A percentile compares a stretch with the other conserved stretches of the same genome.
Conservation (phyloP, 2,329 filamentous ascomycete genomes). For the Dryadomyces sulphureus region DNA sequence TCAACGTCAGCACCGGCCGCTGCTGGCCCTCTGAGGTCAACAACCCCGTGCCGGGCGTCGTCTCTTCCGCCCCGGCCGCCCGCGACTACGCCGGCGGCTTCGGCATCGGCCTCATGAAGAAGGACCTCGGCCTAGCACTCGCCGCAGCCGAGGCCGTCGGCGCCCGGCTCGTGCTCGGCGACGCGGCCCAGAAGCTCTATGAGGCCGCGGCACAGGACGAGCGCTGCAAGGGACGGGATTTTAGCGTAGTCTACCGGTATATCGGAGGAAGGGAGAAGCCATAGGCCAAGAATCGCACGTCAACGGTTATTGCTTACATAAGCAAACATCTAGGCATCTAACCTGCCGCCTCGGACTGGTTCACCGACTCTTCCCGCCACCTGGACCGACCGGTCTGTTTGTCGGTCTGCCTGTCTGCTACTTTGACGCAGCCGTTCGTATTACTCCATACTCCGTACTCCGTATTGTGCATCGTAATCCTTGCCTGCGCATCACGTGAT, state of each 20-base stretch:
- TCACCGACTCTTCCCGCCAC: too few species aligned
- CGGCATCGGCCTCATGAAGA: slow-evolving; percentile 64
- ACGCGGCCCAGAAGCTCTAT: slow-evolving; percentile 51
- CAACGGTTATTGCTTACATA: too few species aligned
- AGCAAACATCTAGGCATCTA: too few species aligned
- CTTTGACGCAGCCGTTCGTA: too few species aligned
- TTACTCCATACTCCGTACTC: too few species aligned
- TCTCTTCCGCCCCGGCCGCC: slow-evolving; percentile 58
- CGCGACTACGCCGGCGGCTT: slow-evolving; percentile 69
- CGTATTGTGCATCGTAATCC: too few species aligned
- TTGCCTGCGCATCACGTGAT: too few species aligned
- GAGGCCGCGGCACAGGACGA: slow-evolving; percentile 47
- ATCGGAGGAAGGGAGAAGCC: slow-evolving; percentile 38
- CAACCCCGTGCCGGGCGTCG: slow-evolving; percentile 80
- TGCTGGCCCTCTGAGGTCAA: slow-evolving; percentile 97
- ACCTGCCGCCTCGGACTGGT: too few species aligned
- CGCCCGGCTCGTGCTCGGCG: slow-evolving; percentile 50
- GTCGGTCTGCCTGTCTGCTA: too few species aligned
- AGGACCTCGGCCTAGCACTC: slow-evolving; percentile 61
- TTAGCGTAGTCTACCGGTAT: slow-evolving; percentile 69
- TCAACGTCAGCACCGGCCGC: slow-evolving; percentile 85
- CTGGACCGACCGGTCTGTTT: too few species aligned
- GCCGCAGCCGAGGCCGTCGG: slow-evolving; percentile 54
- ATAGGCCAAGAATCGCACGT: too few species aligned
- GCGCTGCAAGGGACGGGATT: slow-evolving; percentile 54